Percentiles rank a stretch among this genome's conserved stretches.
These are phyloP conservation scores for Thalassiosira mediterranea DNA, from an alignment of 352 stramenopile genomes.

Conservation along the genomic window DNA sequence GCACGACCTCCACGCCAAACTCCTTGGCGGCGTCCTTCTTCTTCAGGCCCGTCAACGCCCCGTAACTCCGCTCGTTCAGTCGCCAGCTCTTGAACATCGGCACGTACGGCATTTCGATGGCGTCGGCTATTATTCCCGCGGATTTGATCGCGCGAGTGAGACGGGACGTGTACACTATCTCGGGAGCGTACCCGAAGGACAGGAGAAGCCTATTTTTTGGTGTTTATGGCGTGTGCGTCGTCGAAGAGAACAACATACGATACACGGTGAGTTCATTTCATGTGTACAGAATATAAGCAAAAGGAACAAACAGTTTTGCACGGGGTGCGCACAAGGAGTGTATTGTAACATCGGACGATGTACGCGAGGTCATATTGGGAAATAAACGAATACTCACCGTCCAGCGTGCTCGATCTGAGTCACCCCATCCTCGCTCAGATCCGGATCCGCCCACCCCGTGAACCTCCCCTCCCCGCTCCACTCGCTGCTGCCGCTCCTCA, in stretches of 20 bases:
- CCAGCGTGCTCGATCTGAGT: slow-evolving; percentile 55
- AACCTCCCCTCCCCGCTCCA: slow-evolving; percentile 69
- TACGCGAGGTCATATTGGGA: too few species aligned
- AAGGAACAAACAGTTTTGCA: too few species aligned
- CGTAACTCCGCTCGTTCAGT: slow-evolving; percentile 91
- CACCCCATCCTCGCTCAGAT: slow-evolving; percentile 55
- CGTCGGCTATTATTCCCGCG: slow-evolving; percentile 90
- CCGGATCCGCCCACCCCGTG: slow-evolving; percentile 74
- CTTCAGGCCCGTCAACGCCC: slow-evolving; percentile 87
- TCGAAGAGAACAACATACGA: too few species aligned
- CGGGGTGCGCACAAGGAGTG: too few species aligned
- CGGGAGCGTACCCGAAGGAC: slow-evolving; percentile 89
- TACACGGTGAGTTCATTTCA: too few species aligned
- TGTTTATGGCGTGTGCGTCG: too few species aligned
- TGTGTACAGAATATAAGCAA: too few species aligned
- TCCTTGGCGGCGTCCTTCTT: slow-evolving; percentile 89
- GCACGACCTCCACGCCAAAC: slow-evolving; percentile 89
- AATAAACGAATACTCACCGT: slow-evolving; percentile 22
- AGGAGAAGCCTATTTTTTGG: slow-evolving; percentile 66
- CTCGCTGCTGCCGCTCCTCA: slow-evolving; percentile 55
- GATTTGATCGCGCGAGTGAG: slow-evolving; percentile 92
- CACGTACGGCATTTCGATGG: slow-evolving; percentile 76
- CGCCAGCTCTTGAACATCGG: slow-evolving; percentile 90
- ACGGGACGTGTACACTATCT: slow-evolving; percentile 93
- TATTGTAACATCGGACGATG: too few species aligned